These are phyloP conservation scores for Pythium biforme DNA, from an alignment of 352 stramenopile genomes.

Conservation along the genomic window DNA sequence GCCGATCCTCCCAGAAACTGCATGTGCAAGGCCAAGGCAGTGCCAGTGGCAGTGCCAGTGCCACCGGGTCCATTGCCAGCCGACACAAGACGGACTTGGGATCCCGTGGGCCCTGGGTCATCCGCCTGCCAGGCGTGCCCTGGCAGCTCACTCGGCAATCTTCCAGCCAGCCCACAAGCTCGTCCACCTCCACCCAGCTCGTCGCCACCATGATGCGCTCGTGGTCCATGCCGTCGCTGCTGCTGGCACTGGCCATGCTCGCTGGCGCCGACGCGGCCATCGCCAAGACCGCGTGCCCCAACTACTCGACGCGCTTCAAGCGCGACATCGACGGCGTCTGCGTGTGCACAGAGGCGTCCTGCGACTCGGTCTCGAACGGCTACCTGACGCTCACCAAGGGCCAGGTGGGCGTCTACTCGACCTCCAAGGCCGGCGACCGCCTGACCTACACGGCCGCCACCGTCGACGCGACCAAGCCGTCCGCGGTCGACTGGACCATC, in stretches of 20 bases:
- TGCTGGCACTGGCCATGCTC: conserved; percentile 13
- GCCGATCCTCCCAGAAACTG: neutral
- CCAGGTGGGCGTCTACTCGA: conserved; percentile 49
- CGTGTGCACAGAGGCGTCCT: conserved; percentile 51
- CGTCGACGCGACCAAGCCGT: conserved; percentile 29
- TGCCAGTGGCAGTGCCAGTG: neutral
- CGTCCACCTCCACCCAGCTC: too few relatives aligned
- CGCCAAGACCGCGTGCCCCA: conserved; percentile 26
- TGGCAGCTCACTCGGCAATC: too few relatives aligned
- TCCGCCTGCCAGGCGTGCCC: too few relatives aligned
- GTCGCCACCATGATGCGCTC: conserved; percentile 15
- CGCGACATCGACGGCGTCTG: conserved; percentile 50
- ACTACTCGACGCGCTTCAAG: conserved; percentile 42
- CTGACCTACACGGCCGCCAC: conserved; percentile 46
- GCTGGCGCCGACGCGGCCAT: conserved; percentile 4
- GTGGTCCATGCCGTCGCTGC: conserved; percentile 11
- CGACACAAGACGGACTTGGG: too few relatives aligned
- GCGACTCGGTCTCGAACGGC: conserved; percentile 52
- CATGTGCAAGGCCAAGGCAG: neutral
- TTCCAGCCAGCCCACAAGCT: neutral
- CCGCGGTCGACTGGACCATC: conserved; percentile 37
- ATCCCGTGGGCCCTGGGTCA: too few relatives aligned
- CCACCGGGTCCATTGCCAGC: too few relatives aligned
- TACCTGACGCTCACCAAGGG: conserved; percentile 33
- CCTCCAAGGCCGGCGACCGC: conserved; percentile 45